Evolutionary conservation across 2,329 filamentous ascomycete species (phyloP), one percentile per base, ranked within the genome.

Genomic region (Scedosporium apiospermum): DNA sequence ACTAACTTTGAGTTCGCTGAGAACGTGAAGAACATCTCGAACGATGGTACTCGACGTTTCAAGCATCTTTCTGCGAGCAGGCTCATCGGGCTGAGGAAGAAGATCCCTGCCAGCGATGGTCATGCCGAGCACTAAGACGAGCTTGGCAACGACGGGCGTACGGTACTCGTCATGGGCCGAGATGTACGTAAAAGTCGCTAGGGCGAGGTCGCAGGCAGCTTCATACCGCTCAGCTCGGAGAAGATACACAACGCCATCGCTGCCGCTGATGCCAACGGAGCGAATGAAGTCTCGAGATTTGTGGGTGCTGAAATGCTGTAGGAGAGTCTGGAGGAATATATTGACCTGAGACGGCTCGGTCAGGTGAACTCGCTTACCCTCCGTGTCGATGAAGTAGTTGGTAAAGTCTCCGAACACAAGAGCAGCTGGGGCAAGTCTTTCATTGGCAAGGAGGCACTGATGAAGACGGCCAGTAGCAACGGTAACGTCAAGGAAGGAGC

Each of bases 1-100:
- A 65, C 77, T 76, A 67, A 80, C 73, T 41, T 77, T 73, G 55
- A 75, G 67, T 4, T 69, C 71, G 61, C 70, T 71, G 65, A 76
- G 71, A 49, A 77, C 73, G 2, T 70, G 68, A 2, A 80, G 67
- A 1, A 75, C 75, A 62, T 76, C 73, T 65, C 72, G 70, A 34
- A 79, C 71, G 53, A 79, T 79, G 10, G 68, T 66, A 34, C 71
- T 71, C 4, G 76, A 78, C 1, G 75, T 69, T 7, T 72, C 67
- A 6, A 77, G 69, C 66, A 77, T 71, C 61, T 74, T 73, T 68
- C 76, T 74, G 64, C 73, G 73, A 26, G 72, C 65, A 1, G 66
- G 63, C 10, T 69, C 67, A 26, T 76, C 73, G 21, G 72, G 71
- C n/a, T 70, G 67, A 0, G 69, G 70, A 10, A 70, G 68, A 55